phyloP scores from a whole-genome alignment of 169 alveolate species.

The Plasmodium chabaudi region DNA sequence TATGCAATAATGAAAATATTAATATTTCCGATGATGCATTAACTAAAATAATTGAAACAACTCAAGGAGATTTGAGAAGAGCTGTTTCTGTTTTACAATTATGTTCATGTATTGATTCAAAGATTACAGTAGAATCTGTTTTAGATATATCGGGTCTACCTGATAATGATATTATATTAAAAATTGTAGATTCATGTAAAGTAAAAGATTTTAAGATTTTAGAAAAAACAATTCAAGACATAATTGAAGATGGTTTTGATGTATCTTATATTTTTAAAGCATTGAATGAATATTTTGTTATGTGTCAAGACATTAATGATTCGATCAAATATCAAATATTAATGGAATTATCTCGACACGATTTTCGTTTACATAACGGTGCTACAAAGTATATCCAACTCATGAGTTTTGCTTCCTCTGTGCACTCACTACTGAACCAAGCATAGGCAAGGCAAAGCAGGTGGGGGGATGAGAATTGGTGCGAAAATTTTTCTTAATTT shows the following conservation, averaged over 20 bases:
- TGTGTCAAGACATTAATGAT: constrained; percentile 35
- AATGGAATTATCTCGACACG: constrained; percentile 58
- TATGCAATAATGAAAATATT: constrained; percentile 87
- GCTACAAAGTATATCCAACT: constrained; percentile 63
- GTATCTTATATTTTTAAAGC: constrained; percentile 72
- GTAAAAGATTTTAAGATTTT: constrained; percentile 55
- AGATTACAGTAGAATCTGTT: constrained; percentile 71
- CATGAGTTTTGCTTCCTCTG: constrained; percentile 53
- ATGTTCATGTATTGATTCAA: constrained; percentile 78
- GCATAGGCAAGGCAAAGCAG: too few relatives aligned
- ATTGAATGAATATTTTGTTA: constrained; percentile 55
- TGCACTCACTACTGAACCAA: constrained; percentile 43
- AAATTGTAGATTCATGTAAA: constrained; percentile 76
- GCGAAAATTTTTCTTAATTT: neutral
- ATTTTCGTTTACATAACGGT: constrained; percentile 59
- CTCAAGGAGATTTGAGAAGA: constrained; percentile 97
- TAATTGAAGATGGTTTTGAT: constrained; percentile 72
- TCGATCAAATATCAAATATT: constrained; percentile 49
- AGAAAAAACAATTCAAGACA: constrained; percentile 65
- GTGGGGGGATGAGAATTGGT: too few relatives aligned
- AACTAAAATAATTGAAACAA: constrained; percentile 87
- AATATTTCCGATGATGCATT: constrained; percentile 82
- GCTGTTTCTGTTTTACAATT: constrained; percentile 95
- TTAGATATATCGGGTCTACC: constrained; percentile 80
- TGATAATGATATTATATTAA: constrained; percentile 57